Evolutionary conservation across 306 rosid genomes (phyloP).

Genomic region (Echinosophora koreensis): DNA sequence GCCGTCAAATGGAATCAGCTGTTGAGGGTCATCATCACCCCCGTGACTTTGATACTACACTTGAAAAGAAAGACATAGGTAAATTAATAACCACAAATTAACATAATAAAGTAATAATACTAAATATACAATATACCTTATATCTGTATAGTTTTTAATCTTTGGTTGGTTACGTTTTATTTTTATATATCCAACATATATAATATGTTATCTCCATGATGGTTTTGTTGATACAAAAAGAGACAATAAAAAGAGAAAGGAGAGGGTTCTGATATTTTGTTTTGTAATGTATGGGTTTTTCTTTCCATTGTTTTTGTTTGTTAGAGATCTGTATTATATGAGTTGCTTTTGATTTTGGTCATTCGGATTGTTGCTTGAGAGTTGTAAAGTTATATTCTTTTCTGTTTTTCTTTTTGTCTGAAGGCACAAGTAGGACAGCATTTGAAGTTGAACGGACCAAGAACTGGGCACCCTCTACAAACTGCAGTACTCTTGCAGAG

Average conservation of each 20-base stretch:
- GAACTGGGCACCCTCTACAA: conserved; percentile 76
- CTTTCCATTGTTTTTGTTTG: conserved; percentile 42
- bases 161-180: neutral
- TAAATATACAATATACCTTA: too few species aligned
- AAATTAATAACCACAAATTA: neutral
- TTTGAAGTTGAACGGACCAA: conserved; percentile 79
- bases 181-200: too few species aligned
- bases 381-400: conserved; percentile 65
- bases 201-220: conserved; percentile 29
- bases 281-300: conserved; percentile 34
- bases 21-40: conserved; percentile 40
- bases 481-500: conserved; percentile 73
- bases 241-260: conserved; percentile 24
- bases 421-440: conserved; percentile 72
- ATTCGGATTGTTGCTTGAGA: conserved; percentile 52
- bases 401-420: conserved; percentile 71
- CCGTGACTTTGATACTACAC: conserved; percentile 44
- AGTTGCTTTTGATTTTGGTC: neutral
- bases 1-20: conserved; percentile 86
- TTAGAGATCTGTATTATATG: conserved; percentile 36
- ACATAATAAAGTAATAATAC: neutral
- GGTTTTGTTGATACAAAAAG: conserved; percentile 15
- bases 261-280: conserved; percentile 9
- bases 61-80: conserved; percentile 71
- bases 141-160: too few species aligned